phyloP scores from a whole-genome alignment of 2,329 filamentous ascomycete genomes.

The Penicillium sp. region DNA sequence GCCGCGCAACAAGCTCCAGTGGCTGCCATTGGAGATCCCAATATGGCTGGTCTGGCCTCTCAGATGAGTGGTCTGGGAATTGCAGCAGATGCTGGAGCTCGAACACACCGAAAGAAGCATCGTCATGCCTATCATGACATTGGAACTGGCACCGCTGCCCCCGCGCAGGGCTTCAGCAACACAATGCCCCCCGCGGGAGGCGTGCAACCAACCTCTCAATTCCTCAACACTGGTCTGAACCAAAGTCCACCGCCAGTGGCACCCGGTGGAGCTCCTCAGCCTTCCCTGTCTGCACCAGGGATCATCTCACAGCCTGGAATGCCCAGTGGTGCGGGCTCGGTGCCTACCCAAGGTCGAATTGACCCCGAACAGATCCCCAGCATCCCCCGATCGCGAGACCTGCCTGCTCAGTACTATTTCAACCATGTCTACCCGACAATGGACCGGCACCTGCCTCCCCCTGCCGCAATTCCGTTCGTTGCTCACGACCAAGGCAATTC shows the following conservation, averaged over 20 bases:
- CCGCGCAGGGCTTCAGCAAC: slow-evolving; percentile 71
- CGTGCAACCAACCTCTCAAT: slow-evolving; percentile 60
- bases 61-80: slow-evolving; percentile 81
- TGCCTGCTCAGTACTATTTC: slow-evolving; percentile 80
- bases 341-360: slow-evolving; percentile 72
- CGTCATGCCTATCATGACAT: slow-evolving; percentile 89
- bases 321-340: slow-evolving; percentile 55
- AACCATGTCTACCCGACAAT: slow-evolving; percentile 92
- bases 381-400: slow-evolving; percentile 81
- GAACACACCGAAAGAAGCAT: slow-evolving; percentile 81
- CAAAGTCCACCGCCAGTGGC: slow-evolving; percentile 39
- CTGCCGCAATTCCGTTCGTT: slow-evolving; percentile 84
- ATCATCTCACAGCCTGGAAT: slow-evolving; percentile 37
- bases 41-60: slow-evolving; percentile 52
- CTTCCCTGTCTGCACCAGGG: slow-evolving; percentile 28
- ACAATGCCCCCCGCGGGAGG: slow-evolving; percentile 63
- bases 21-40: slow-evolving; percentile 33
- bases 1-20: slow-evolving; percentile 27
- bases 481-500: slow-evolving; percentile 96
- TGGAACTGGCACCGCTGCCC: slow-evolving; percentile 57
- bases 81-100: slow-evolving; percentile 52
- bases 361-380: slow-evolving; percentile 93
- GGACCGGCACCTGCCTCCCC: slow-evolving; percentile 88
- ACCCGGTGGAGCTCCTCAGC: slow-evolving; percentile 32
- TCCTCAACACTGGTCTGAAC: slow-evolving; percentile 60